phyloP scores from a whole-genome alignment of 164 flowering plant species.

The Kalanchoe fedtschenkoi region DNA sequence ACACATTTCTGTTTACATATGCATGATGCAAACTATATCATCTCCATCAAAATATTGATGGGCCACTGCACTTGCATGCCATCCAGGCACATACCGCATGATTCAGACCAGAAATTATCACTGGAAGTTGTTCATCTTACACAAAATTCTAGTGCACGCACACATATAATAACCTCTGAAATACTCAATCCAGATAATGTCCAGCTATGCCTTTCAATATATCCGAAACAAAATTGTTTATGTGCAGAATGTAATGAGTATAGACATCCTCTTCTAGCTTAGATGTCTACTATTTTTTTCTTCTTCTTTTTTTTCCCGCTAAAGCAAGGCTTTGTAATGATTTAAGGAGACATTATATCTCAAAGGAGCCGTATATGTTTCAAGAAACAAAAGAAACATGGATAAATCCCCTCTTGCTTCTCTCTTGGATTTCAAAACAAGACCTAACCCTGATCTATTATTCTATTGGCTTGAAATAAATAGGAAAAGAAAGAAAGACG shows the following conservation, averaged over 20 bases:
- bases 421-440: background rate
- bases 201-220: background rate
- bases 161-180: slow-evolving; percentile 6
- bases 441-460: no score
- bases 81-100: no score
- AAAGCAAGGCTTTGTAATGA: background rate
- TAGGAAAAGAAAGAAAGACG: background rate
- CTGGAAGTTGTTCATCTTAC: no score
- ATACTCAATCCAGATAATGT: background rate
- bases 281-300: background rate
- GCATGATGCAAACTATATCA: no score
- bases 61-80: no score
- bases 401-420: background rate
- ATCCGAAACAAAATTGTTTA: background rate
- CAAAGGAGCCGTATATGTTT: background rate
- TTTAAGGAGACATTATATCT: background rate
- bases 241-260: no score
- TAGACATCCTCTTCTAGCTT: background rate
- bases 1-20: no score
- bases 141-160: background rate
- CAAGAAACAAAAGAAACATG: no score
- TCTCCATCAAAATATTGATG: no score
- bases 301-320: background rate
- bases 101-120: no score
- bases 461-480: background rate